These are phyloP conservation scores for Phytophthora macrochlamydospora DNA, from an alignment of 352 stramenopile genomes.

Conservation along the genomic window DNA sequence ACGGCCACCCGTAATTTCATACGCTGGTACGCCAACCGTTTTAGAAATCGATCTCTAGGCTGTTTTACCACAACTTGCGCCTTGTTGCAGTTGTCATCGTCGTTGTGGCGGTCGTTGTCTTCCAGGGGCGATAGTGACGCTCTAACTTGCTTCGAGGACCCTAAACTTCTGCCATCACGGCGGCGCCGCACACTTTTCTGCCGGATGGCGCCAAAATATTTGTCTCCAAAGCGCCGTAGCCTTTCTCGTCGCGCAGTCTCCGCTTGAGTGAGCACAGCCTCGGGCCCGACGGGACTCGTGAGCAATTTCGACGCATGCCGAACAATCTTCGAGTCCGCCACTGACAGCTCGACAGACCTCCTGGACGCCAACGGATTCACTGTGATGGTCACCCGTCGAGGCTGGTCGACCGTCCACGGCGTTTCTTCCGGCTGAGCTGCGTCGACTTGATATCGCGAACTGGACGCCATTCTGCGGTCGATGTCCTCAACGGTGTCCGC, in stretches of 20 bases:
- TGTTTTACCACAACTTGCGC: conserved; percentile 9
- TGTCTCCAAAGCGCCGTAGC: conserved; percentile 47
- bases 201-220: conserved; percentile 29
- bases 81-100: not conserved
- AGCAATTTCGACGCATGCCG: conserved; percentile 61
- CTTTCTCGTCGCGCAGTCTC: conserved; percentile 46
- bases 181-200: conserved; percentile 2
- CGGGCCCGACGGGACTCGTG: conserved; percentile 38
- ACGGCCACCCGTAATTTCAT: conserved; percentile 35
- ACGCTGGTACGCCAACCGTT: conserved; percentile 36
- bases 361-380: conserved; percentile 16
- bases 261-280: conserved; percentile 45
- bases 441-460: conserved; percentile 1
- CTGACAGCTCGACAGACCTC: conserved; percentile 42
- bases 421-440: conserved; percentile 2
- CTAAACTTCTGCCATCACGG: conserved; percentile 14
- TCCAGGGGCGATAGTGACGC: conserved; percentile 10
- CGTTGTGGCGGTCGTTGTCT: conserved; percentile 10
- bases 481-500: not conserved
- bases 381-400: conserved; percentile 30
- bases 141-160: conserved; percentile 12
- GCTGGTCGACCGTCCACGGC: conserved; percentile 18
- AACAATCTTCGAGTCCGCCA: conserved; percentile 48
- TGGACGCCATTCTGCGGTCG: conserved; percentile 6
- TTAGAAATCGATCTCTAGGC: conserved; percentile 3